Percentiles rank a stretch among this genome's conserved stretches.
These are phyloP conservation scores for Fraxinus dipetala DNA, from an alignment of 305 asterid species.

Conservation along the genomic window DNA sequence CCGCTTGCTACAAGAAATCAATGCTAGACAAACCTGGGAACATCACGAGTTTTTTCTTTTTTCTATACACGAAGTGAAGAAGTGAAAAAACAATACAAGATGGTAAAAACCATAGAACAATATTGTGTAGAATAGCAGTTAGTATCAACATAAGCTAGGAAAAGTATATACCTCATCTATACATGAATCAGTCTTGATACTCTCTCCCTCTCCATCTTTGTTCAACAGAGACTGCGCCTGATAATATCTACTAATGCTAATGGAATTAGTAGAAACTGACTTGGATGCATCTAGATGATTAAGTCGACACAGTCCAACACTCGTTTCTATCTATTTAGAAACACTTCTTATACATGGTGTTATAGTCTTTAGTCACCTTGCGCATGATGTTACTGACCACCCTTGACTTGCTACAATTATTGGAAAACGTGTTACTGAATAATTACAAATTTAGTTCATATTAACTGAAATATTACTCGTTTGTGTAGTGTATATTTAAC, in stretches of 20 bases:
- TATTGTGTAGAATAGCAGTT: background rate
- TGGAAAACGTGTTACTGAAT: background rate
- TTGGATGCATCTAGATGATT: constrained; percentile 36
- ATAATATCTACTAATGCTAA: background rate
- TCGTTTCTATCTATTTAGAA: background rate
- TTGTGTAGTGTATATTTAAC: background rate
- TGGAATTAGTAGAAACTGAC: constrained; percentile 32
- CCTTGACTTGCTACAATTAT: background rate
- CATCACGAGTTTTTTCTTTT: background rate
- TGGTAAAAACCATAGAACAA: background rate
- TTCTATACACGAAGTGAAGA: background rate
- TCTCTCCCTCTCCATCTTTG: background rate
- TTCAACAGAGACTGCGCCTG: background rate
- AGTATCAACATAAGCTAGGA: background rate
- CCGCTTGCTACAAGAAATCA: background rate
- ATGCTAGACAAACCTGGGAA: background rate
- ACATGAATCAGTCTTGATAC: constrained; percentile 12
- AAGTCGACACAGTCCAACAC: constrained; percentile 23
- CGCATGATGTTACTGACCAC: background rate
- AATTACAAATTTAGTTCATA: background rate
- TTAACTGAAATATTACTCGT: background rate
- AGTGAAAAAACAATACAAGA: background rate
- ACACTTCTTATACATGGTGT: background rate
- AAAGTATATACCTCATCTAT: constrained; percentile 1
- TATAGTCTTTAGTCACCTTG: background rate